phyloP scores from a whole-genome alignment of 1,284 basidiomycete species.

The Abortiporus biennis region DNA sequence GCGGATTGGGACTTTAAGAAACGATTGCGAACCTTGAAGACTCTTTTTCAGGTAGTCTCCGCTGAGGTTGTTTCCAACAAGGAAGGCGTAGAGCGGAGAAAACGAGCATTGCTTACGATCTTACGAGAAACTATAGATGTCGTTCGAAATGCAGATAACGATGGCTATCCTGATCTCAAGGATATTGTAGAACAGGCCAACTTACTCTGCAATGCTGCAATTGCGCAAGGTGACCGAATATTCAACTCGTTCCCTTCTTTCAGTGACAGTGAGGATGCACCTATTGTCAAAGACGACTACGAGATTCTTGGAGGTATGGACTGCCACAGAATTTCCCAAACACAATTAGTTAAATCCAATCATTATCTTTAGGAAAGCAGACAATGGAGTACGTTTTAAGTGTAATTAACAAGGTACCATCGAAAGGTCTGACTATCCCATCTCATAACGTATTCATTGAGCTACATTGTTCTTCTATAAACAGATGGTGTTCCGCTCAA shows the following conservation, averaged over 20 bases:
- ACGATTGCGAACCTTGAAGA: too few relatives aligned
- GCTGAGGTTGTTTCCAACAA: background rate
- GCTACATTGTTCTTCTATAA: too few relatives aligned
- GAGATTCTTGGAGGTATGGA: conserved; percentile 9
- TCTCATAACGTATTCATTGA: too few relatives aligned
- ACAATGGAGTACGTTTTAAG: background rate
- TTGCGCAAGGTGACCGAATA: conserved; percentile 13
- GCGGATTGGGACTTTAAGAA: too few relatives aligned
- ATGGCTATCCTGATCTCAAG: conserved; percentile 11
- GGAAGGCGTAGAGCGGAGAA: background rate
- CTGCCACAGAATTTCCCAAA: background rate
- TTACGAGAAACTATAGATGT: conserved; percentile 14
- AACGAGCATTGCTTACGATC: conserved; percentile 7
- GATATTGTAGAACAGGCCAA: conserved; percentile 24
- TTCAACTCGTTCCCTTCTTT: conserved; percentile 26
- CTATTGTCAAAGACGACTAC: conserved; percentile 17
- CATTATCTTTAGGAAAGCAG: background rate
- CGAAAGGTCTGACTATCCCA: background rate
- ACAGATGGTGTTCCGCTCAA: background rate
- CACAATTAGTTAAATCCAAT: conserved; percentile 2
- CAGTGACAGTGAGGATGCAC: conserved; percentile 23
- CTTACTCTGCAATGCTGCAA: conserved; percentile 15
- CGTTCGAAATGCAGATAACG: conserved; percentile 16
- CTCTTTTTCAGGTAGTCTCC: too few relatives aligned
- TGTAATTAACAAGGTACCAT: background rate